Base-by-base conservation (phyloP, 2,329 filamentous ascomycete genomes). In the Cladosporium sp. region DNA sequence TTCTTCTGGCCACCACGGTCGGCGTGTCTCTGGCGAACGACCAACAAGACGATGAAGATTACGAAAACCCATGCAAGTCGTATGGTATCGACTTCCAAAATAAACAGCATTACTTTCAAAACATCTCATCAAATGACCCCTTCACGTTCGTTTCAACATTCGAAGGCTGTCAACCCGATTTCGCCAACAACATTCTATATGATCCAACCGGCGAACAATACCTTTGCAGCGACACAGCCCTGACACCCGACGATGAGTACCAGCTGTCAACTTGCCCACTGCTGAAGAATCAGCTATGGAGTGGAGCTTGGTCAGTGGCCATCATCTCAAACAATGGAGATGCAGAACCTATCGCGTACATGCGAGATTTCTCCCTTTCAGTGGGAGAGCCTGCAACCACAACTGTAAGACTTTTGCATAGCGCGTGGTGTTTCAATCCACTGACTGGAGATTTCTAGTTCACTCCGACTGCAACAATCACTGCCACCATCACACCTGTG, bases 101-200 rank as follows among this genome's bases (percentile, higher is more conserved):
- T 54, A 69, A 68, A 29, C 66, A 65, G 1, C 53, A 59, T 15
- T 75, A 74, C 58, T 75, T 74, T 55, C 72, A 74, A 55, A 73
- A 75, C 56, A 64, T 64, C 6, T 57, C 62, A 9, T 72, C 69
- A 0, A 61, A 57, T 3, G 69, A 71, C 1, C 55, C 56, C 5
- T 75, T 75, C 55, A 72, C 69, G 11, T 68, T 67, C 20, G 69
- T 72, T 3, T 69, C 69, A 2, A 66, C 71, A 27, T 75, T 74
- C 51, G 57, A 67, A 43, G 69, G 70, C 32, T 75, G 72, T 56
- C 63, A 69, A 30, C 55, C 61, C 18, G 69, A 69, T 45, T 53
- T 63, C 36, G 66, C 71, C 13, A 64, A 72, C 47, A 69, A 73
- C 27, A 57, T 75, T 16, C 61, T 75, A 4, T 65, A 74, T 4